Evolutionary conservation across 805 yeast species (phyloP), one percentile per base, ranked within the genome.

Genomic region (Suhomyces kilbournensis): DNA sequence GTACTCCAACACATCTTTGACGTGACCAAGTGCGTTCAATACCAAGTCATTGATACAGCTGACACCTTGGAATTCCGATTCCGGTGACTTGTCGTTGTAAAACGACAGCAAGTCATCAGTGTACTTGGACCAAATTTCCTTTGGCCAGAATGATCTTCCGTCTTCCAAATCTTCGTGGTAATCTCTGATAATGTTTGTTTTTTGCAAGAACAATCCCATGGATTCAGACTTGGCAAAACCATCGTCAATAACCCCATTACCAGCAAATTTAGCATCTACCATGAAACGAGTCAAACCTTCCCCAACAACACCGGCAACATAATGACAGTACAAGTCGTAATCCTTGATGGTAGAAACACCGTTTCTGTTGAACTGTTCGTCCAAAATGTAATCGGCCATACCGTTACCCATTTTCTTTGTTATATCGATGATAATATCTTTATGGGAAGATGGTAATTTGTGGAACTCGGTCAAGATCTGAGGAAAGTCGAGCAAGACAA

Each of bases 281-380:
- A 90, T 82, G 69, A 94, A 76, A 56, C 87, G 81, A 9, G 98
- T 91, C 60, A 91, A 77, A 2, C 99, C 99, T 65, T 91, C 97
- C 52, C 99, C 99, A 40, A 94, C 98, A 49, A 94, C 77, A 2
- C 99, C 99, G 1, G 99, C 99, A 53, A 94, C 99, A 64, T 92
- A 90, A 71, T 92, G 92, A 71, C 99, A 94, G 75, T 94, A 94
- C 55, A 86, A 76, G 66, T 94, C 92, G 67, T 88, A 94, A 65
- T 91, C 98, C 55, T 80, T 76, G 44, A 88, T 67, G 1, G 97
- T 90, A 47, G 74, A 75, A 46, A 94, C 85, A 1, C 98, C 98
- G 55, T 83, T 82, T 58, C 80, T 66, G 67, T 90, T 90, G 74
- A 89, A 89, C 56, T 85, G 79, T 48, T 87, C 94, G 63, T 86